Percentiles rank a stretch among this genome's conserved stretches.
These are phyloP conservation scores for Tardiomyces digboiensis DNA, from an alignment of 1,139 yeast species.

Conservation along the genomic window DNA sequence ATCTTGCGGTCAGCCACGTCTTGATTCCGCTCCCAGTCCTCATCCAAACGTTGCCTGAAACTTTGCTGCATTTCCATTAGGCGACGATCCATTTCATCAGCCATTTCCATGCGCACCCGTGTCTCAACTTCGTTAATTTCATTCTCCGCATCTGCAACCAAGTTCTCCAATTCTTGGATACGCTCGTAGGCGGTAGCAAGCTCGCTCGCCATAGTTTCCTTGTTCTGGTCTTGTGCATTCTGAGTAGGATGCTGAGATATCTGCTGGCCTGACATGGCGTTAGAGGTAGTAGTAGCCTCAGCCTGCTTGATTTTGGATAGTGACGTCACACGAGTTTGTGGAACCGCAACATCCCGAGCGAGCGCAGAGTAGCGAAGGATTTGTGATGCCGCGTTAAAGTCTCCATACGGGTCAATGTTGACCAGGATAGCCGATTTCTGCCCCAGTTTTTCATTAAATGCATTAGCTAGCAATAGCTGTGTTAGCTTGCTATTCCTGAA, in stretches of 20 bases:
- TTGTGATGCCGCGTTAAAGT: slow-evolving; percentile 47
- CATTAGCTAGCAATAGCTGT: slow-evolving; percentile 37
- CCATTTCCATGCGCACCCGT: slow-evolving; percentile 24
- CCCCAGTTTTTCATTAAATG: slow-evolving; percentile 23
- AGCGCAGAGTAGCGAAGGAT: slow-evolving; percentile 33
- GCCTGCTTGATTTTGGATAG: slow-evolving; percentile 3
- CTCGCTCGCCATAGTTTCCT: neutral
- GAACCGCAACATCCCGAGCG: slow-evolving; percentile 22
- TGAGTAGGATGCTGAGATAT: neutral
- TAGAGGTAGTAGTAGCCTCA: neutral
- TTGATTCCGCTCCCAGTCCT: slow-evolving; percentile 17
- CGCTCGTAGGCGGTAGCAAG: neutral
- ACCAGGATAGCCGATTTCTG: slow-evolving; percentile 29
- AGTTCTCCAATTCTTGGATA: slow-evolving; percentile 1
- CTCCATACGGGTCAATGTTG: slow-evolving; percentile 58
- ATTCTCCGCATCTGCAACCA: slow-evolving; percentile 18
- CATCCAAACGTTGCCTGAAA: slow-evolving; percentile 19
- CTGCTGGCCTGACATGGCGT: neutral
- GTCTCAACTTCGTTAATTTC: slow-evolving; percentile 20
- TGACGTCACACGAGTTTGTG: slow-evolving; percentile 13
- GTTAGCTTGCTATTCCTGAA: slow-evolving; percentile 39
- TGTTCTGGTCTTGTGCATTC: neutral
- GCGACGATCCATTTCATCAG: slow-evolving; percentile 24
- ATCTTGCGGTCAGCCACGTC: slow-evolving; percentile 16
- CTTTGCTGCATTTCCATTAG: slow-evolving; percentile 21